Evolutionary conservation across 2,329 filamentous ascomycete species (phyloP), one percentile per base, ranked within the genome.

Genomic region (Colletotrichum cuscutae): DNA sequence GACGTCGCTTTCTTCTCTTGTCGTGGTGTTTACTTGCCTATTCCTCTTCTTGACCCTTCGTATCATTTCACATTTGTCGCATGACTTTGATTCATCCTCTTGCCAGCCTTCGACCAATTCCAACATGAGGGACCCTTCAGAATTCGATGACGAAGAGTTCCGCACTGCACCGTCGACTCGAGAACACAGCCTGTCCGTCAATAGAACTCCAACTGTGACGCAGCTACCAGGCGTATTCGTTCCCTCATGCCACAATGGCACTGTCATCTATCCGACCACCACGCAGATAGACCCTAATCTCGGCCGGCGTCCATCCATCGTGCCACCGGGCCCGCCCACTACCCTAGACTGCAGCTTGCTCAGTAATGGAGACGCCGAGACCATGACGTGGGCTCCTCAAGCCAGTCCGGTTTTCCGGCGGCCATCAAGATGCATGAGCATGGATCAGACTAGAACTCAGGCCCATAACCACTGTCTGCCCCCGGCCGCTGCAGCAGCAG

Each of bases 331-430:
- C 24, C 73, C 73, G 15, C 26, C 32, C 12, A 65, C 71, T 30
- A 71, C 65, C 1, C 60, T 72, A 12, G n/a, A 64, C 15, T 74
- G 73, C 35, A 74, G 62, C 62, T 42, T 74, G 8, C 24, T 73
- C 6, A 60, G 71, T 19, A 19, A 54, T 24, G 65, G 71, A 19
- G 24, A 42, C 1, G 11, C 56, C 4, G 59, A 37, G 11, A 42
- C 15, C 9, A 49, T 73, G 52, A 26, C 24, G 8, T 59, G 63
- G 71, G 58, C 30, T 35, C 24, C 56, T 9, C 57, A 57, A 46
- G 70, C 61, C 32, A 67, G 22, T 46, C 13, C 57, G 13, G 12
- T 35, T 15, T 24, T 59, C 24, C 71, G 53, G 5, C 65, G 71
- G 5, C 62, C 70, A 13, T 69, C 66, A 13, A 61, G 62, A 28